Evolutionary conservation across 2,329 filamentous ascomycete genomes (phyloP).

Genomic region (Trichoderma sp.): DNA sequence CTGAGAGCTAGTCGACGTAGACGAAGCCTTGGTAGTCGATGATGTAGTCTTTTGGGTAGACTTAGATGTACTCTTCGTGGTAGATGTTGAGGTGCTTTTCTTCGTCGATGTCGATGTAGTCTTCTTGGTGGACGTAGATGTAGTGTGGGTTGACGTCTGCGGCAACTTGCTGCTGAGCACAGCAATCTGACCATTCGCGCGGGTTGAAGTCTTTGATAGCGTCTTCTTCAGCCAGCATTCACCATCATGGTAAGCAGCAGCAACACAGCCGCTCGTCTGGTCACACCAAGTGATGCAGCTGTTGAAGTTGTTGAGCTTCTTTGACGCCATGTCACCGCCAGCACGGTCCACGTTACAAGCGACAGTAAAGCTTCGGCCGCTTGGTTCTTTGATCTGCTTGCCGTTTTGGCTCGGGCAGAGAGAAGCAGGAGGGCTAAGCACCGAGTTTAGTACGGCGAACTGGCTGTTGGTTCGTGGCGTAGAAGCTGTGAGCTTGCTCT

Average conservation of each 20-base stretch:
- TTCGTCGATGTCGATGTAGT: neutral
- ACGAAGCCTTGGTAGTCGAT: neutral
- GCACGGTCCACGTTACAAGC: neutral
- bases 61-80: neutral
- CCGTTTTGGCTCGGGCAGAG: neutral
- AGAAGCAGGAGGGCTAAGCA: neutral
- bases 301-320: neutral
- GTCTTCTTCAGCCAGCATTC: neutral
- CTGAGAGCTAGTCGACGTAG: neutral
- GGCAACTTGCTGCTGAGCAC: conserved; percentile 3
- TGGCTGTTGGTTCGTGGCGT: neutral
- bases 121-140: neutral
- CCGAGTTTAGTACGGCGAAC: neutral
- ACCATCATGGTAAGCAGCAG: neutral
- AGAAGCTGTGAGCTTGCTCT: neutral
- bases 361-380: neutral
- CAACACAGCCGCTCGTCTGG: neutral
- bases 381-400: neutral
- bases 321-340: neutral
- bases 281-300: neutral
- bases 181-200: neutral
- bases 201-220: neutral
- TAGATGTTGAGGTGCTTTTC: neutral
- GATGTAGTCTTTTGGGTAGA: neutral
- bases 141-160: neutral